Percentiles rank a stretch among this genome's conserved stretches.
Conservation (phyloP, 2,329 filamentous ascomycete genomes). For the Neofusicoccum cordaticola region DNA sequence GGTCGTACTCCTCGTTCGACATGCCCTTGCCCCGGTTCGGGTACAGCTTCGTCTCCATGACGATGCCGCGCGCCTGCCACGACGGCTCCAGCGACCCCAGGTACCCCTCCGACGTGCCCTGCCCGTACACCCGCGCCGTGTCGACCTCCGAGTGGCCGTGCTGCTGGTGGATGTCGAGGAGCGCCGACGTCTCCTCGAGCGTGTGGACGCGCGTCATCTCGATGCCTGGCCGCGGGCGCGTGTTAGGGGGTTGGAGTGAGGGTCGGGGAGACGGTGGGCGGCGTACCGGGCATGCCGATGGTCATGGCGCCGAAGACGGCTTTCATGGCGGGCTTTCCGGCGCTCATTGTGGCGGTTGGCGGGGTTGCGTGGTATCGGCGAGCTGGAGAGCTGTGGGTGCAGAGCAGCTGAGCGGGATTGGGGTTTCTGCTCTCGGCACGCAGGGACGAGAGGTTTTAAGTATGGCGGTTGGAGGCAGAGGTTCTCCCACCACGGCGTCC, state of each 20-base stretch:
- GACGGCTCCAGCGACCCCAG: slow-evolving; percentile 44
- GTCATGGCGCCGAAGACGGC: slow-evolving; percentile 41
- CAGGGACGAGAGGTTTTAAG: too few species aligned
- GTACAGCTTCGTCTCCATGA: slow-evolving; percentile 46
- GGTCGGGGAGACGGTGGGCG: neutral
- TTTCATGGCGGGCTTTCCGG: slow-evolving; percentile 19
- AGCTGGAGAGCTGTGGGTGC: too few species aligned
- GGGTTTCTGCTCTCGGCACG: too few species aligned
- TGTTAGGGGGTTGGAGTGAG: too few species aligned
- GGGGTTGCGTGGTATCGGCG: too few species aligned
- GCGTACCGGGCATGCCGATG: slow-evolving; percentile 32
- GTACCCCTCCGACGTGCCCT: slow-evolving; percentile 39
- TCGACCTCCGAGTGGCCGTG: slow-evolving; percentile 36
- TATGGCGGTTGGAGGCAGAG: too few species aligned
- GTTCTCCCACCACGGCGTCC: too few species aligned
- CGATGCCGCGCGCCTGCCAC: slow-evolving; percentile 39
- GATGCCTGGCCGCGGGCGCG: slow-evolving; percentile 18
- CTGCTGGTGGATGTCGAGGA: slow-evolving; percentile 30
- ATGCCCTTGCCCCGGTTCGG: slow-evolving; percentile 26
- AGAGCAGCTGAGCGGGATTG: too few species aligned
- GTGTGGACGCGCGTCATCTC: slow-evolving; percentile 24
- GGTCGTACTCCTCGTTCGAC: slow-evolving; percentile 12
- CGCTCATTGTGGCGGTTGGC: neutral
- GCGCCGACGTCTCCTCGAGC: slow-evolving; percentile 21
- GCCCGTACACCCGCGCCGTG: slow-evolving; percentile 39